These are phyloP conservation scores for Cutaneotrichosporon mucoides DNA, from an alignment of 1,284 basidiomycete genomes.

Conservation along the genomic window DNA sequence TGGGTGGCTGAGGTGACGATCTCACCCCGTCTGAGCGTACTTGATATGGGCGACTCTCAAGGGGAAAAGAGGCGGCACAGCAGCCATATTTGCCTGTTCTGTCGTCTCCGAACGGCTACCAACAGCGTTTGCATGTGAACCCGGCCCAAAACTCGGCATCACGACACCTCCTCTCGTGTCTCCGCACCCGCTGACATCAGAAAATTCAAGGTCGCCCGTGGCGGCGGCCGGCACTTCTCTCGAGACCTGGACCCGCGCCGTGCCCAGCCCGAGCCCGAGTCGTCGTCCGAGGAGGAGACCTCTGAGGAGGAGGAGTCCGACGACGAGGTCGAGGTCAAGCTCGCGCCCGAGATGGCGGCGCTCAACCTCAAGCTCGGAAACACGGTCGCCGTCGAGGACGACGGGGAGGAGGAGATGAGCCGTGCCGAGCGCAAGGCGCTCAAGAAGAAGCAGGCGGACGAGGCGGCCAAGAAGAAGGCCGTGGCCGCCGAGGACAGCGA, in stretches of 20 bases:
- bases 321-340: constrained; percentile 25
- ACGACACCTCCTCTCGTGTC: too few species aligned
- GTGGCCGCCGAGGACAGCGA: constrained; percentile 47
- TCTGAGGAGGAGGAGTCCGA: constrained; percentile 29
- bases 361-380: constrained; percentile 46
- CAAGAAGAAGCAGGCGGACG: constrained; percentile 60
- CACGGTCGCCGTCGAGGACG: constrained; percentile 39
- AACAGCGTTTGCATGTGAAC: too few species aligned
- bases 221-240: constrained; percentile 78
- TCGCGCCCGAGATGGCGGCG: constrained; percentile 45
- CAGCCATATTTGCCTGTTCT: too few species aligned
- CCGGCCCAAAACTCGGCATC: too few species aligned
- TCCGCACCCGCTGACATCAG: constrained; percentile 19
- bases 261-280: constrained; percentile 11
- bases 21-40: too few species aligned
- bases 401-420: constrained; percentile 55
- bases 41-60: too few species aligned
- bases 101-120: too few species aligned
- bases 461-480: constrained; percentile 45
- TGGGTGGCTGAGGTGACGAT: too few species aligned
- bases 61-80: too few species aligned
- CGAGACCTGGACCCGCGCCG: constrained; percentile 48
- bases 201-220: constrained; percentile 79
- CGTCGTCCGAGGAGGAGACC: constrained; percentile 33
- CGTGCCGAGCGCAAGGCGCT: constrained; percentile 64